phyloP scores from a whole-genome alignment of 805 yeast species.

The Candida morakotiae region DNA sequence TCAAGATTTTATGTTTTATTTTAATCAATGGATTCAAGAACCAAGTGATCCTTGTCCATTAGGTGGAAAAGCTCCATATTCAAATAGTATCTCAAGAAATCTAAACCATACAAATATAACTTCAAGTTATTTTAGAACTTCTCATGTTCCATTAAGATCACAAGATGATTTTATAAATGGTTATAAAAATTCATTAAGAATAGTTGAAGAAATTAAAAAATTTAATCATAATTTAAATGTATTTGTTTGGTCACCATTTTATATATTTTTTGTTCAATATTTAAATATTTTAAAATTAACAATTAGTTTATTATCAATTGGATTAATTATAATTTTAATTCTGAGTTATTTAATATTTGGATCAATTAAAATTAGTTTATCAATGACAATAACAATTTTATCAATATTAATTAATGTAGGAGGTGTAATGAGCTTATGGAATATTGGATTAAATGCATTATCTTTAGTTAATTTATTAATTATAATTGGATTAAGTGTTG shows the following conservation, averaged over 20 bases:
- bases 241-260: slow-evolving; percentile 91
- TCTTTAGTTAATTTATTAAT: slow-evolving; percentile 84
- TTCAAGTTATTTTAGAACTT: slow-evolving; percentile 71
- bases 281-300: slow-evolving; percentile 60
- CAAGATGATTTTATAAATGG: slow-evolving; percentile 84
- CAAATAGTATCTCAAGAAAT: slow-evolving; percentile 48
- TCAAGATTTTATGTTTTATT: slow-evolving; percentile 64
- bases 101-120: slow-evolving; percentile 30
- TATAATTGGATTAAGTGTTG: slow-evolving; percentile 92
- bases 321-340: slow-evolving; percentile 48
- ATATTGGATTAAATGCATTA: slow-evolving; percentile 80
- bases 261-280: slow-evolving; percentile 90
- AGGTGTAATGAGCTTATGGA: slow-evolving; percentile 74
- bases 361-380: slow-evolving; percentile 53
- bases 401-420: slow-evolving; percentile 70
- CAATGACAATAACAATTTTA: slow-evolving; percentile 54
- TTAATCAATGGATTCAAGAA: slow-evolving; percentile 79
- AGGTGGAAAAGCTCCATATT: slow-evolving; percentile 93
- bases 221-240: slow-evolving; percentile 44
- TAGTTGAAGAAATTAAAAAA: slow-evolving; percentile 52
- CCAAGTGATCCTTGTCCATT: slow-evolving; percentile 88
- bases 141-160: slow-evolving; percentile 75
- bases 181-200: slow-evolving; percentile 64
- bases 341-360: slow-evolving; percentile 62
- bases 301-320: slow-evolving; percentile 47